Evolutionary conservation across 2,329 filamentous ascomycete species (phyloP).

Genomic region (Talaromyces funiculosus): DNA sequence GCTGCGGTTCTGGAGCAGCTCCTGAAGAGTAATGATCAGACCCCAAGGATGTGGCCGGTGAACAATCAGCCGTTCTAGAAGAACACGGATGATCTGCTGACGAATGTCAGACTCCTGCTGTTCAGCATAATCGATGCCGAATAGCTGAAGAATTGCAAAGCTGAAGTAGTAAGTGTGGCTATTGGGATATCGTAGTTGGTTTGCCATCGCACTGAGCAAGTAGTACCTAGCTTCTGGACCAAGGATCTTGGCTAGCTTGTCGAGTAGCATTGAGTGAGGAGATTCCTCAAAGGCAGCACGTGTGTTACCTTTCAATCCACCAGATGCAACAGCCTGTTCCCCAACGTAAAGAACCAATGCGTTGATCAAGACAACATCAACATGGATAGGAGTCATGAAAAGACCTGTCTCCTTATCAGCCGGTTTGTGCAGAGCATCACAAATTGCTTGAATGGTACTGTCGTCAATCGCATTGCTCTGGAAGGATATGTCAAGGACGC

Average conservation of each 20-base stretch:
- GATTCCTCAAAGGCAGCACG: constrained; percentile 59
- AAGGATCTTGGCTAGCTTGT: constrained; percentile 69
- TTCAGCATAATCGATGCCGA: constrained; percentile 63
- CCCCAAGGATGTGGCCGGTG: constrained; percentile 96
- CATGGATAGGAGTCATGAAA: constrained; percentile 61
- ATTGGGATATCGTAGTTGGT: constrained; percentile 87
- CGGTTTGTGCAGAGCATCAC: constrained; percentile 62
- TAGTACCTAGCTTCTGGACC: constrained; percentile 76
- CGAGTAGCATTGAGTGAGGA: constrained; percentile 65
- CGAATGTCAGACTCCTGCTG: constrained; percentile 76
- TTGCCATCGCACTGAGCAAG: constrained; percentile 75
- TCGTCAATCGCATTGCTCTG: constrained; percentile 61
- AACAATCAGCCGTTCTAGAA: constrained; percentile 81
- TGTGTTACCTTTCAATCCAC: constrained; percentile 52
- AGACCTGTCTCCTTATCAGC: constrained; percentile 57
- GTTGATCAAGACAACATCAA: constrained; percentile 68
- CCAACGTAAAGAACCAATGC: constrained; percentile 80
- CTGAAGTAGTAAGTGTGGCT: constrained; percentile 90
- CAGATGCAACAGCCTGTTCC: constrained; percentile 60
- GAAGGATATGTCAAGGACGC: constrained; percentile 48
- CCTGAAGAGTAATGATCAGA: constrained; percentile 77
- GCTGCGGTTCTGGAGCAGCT: constrained; percentile 84
- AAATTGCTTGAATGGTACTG: constrained; percentile 64
- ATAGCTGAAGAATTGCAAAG: constrained; percentile 76
- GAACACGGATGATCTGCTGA: constrained; percentile 81